phyloP scores from a whole-genome alignment of 2,329 filamentous ascomycete species.

The Stagonosporopsis cucurbitacearum region DNA sequence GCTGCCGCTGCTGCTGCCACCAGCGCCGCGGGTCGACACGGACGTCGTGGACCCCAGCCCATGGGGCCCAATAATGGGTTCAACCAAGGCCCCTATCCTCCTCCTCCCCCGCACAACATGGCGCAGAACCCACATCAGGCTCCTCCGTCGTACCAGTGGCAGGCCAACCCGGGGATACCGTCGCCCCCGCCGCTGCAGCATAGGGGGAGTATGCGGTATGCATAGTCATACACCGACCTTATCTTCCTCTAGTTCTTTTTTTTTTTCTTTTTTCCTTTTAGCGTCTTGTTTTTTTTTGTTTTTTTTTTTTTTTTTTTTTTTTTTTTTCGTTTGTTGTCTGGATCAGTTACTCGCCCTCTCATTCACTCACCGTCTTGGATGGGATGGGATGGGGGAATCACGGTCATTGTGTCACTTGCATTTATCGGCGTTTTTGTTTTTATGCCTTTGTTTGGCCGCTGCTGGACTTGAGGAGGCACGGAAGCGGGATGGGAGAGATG shows the following conservation, averaged over 20 bases:
- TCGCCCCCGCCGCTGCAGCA: constrained; percentile 22
- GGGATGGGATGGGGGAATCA: too few species aligned
- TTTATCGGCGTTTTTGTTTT: too few species aligned
- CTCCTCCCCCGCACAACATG: not conserved
- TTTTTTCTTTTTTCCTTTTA: constrained; percentile 1
- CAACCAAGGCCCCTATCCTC: not conserved
- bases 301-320: too few species aligned
- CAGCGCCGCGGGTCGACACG: not conserved
- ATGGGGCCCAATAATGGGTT: not conserved
- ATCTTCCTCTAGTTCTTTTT: not conserved
- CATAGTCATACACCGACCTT: constrained; percentile 4
- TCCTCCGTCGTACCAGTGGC: constrained; percentile 11
- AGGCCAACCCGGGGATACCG: constrained; percentile 14
- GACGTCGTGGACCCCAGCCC: not conserved
- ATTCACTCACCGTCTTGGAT: too few species aligned
- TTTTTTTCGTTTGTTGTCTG: too few species aligned
- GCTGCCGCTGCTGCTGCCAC: constrained; percentile 21
- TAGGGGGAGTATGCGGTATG: constrained; percentile 24
- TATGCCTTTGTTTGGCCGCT: too few species aligned
- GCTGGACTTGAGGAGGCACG: too few species aligned
- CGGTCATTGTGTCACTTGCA: too few species aligned
- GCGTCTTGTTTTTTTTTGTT: not conserved
- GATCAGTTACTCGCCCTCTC: too few species aligned
- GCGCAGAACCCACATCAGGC: not conserved
- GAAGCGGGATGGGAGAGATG: too few species aligned